Percentiles rank a stretch among this genome's conserved stretches.
These are phyloP conservation scores for Monosporozyma solicola DNA, from an alignment of 805 yeast species.

Conservation along the genomic window DNA sequence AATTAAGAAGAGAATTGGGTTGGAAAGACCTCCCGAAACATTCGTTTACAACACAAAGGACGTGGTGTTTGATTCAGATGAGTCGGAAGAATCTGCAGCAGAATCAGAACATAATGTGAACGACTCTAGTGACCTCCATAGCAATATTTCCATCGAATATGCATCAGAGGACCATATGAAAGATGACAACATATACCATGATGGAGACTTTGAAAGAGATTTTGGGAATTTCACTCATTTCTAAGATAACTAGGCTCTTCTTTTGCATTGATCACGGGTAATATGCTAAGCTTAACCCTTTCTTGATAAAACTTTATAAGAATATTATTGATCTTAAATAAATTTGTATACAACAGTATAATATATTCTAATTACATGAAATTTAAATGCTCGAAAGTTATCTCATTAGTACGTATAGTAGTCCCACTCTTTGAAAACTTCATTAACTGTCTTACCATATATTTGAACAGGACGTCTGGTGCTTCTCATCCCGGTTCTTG, in stretches of 20 bases:
- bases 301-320: neutral
- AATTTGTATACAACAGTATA: neutral
- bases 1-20: slow-evolving; percentile 21
- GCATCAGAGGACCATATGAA: neutral
- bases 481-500: slow-evolving; percentile 22
- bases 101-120: neutral
- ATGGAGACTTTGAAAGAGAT: slow-evolving; percentile 1
- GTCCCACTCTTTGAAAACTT: slow-evolving; percentile 26
- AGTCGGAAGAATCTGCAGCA: slow-evolving; percentile 5
- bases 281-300: neutral
- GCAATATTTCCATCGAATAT: neutral
- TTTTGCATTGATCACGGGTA: neutral
- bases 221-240: neutral
- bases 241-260: neutral
- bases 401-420: slow-evolving; percentile 7
- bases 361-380: neutral
- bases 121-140: neutral
- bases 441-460: slow-evolving; percentile 14
- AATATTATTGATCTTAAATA: neutral
- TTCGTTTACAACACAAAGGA: slow-evolving; percentile 37
- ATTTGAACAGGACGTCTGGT: slow-evolving; percentile 23
- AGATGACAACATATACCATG: neutral
- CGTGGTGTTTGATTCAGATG: slow-evolving; percentile 33
- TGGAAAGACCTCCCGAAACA: slow-evolving; percentile 29
- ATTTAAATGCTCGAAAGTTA: neutral